A percentile compares a stretch with the other conserved stretches of the same genome.
These are phyloP conservation scores for Xylariaceae sp. DNA, from an alignment of 2,329 filamentous ascomycete genomes.

Conservation along the genomic window DNA sequence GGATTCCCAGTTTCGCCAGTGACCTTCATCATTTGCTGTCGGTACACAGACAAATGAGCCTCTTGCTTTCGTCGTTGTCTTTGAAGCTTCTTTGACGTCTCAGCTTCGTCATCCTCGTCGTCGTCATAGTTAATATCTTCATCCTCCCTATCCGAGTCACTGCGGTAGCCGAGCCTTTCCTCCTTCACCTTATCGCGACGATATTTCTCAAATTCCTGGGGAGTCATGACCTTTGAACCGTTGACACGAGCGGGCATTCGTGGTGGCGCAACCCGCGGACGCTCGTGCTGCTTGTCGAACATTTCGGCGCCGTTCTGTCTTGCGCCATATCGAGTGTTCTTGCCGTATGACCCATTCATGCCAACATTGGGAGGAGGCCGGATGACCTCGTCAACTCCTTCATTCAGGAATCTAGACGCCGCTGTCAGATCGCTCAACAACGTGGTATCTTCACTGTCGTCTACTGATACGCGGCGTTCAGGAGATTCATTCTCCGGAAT, in stretches of 20 bases:
- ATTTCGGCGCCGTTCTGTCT: slow-evolving; percentile 49
- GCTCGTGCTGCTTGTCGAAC: slow-evolving; percentile 45
- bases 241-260: slow-evolving; percentile 45
- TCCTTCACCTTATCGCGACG: slow-evolving; percentile 67
- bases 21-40: slow-evolving; percentile 95
- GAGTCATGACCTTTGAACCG: slow-evolving; percentile 80
- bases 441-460: slow-evolving; percentile 49
- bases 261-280: slow-evolving; percentile 36
- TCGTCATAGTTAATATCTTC: slow-evolving; percentile 47
- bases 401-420: slow-evolving; percentile 36
- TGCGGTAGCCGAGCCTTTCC: slow-evolving; percentile 39
- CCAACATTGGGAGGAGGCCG: slow-evolving; percentile 24
- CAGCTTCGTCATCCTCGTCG: slow-evolving; percentile 69
- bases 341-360: slow-evolving; percentile 31
- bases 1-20: slow-evolving; percentile 63
- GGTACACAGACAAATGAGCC: slow-evolving; percentile 81
- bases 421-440: slow-evolving; percentile 49
- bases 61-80: slow-evolving; percentile 83
- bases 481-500: slow-evolving; percentile 26
- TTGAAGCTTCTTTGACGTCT: slow-evolving; percentile 66
- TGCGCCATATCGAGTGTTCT: slow-evolving; percentile 30
- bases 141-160: slow-evolving; percentile 40
- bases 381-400: slow-evolving; percentile 2
- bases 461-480: slow-evolving; percentile 31
- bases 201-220: slow-evolving; percentile 78